phyloP scores from a whole-genome alignment of 192 early-diverging fungal species.

The Paraglomus occultum region DNA sequence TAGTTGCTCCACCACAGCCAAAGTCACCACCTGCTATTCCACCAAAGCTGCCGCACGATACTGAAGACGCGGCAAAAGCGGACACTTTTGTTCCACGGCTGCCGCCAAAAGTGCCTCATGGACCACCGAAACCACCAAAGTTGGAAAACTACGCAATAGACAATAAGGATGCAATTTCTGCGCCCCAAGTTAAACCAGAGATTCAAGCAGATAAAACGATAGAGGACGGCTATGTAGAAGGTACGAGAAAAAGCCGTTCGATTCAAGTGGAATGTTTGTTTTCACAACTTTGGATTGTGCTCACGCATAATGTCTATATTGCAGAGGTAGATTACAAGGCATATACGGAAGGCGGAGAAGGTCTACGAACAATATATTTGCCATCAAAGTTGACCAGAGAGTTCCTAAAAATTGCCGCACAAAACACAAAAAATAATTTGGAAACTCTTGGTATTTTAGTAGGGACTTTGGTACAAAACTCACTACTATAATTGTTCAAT shows the following conservation, averaged over 20 bases:
- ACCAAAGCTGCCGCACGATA: background rate
- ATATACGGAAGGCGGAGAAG: slow-evolving; percentile 33
- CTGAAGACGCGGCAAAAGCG: background rate
- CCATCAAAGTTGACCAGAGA: slow-evolving; percentile 63
- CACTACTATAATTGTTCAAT: background rate
- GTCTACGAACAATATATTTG: slow-evolving; percentile 64
- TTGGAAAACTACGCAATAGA: background rate
- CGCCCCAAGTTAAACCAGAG: too few species aligned
- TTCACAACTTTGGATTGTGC: background rate
- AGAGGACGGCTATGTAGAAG: background rate
- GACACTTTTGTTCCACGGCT: background rate
- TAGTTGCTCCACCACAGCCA: background rate
- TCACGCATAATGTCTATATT: background rate
- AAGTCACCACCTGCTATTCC: background rate
- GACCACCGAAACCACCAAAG: slow-evolving; percentile 5
- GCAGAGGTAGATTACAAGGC: slow-evolving; percentile 1
- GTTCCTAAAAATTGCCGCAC: slow-evolving; percentile 68
- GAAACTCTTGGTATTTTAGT: slow-evolving; percentile 89
- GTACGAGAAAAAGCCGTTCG: background rate
- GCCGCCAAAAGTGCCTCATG: slow-evolving; percentile 15
- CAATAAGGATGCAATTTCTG: background rate
- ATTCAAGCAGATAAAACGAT: background rate
- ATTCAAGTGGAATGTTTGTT: background rate
- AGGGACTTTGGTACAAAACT: slow-evolving; percentile 61
- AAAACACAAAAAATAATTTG: slow-evolving; percentile 75